A percentile compares a stretch with the other conserved stretches of the same genome.
Conservation (phyloP, 768 basidiomycete species). For the Lactarius psammicola region DNA sequence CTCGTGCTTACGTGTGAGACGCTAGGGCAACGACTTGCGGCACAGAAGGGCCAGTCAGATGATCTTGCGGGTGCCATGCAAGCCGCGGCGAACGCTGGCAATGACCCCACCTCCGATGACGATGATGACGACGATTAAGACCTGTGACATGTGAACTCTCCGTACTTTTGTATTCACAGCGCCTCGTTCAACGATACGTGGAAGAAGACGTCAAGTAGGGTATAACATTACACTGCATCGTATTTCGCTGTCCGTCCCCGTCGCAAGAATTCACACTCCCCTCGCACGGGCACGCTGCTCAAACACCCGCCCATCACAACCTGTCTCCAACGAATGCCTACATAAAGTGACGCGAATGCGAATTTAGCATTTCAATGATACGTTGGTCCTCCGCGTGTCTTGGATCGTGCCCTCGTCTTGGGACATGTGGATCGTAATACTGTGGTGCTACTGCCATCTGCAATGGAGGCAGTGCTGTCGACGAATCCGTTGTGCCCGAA, state of each 20-base stretch:
- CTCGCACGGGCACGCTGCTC: not conserved
- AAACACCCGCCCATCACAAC: not conserved
- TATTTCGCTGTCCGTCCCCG: constrained; percentile 13
- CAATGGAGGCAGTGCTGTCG: constrained; percentile 42
- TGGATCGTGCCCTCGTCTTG: constrained; percentile 36
- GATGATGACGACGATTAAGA: constrained; percentile 60
- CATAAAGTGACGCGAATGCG: constrained; percentile 41
- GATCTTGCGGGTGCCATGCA: constrained; percentile 83
- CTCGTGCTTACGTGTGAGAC: not conserved
- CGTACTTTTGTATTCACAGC: constrained; percentile 7
- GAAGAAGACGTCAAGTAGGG: constrained; percentile 23
- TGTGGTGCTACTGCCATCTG: constrained; percentile 39
- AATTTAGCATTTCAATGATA: constrained; percentile 59
- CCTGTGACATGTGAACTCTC: not conserved
- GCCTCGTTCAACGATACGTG: not conserved
- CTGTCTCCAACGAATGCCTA: constrained; percentile 23
- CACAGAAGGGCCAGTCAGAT: constrained; percentile 75
- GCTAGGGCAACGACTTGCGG: constrained; percentile 73
- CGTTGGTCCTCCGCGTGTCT: constrained; percentile 58
- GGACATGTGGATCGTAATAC: constrained; percentile 32
- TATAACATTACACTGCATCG: constrained; percentile 21
- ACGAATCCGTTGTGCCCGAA: constrained; percentile 28
- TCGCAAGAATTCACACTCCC: constrained; percentile 10
- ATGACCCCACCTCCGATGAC: constrained; percentile 47
- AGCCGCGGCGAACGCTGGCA: constrained; percentile 58